phyloP scores from a whole-genome alignment of 176 grass and related monocot genomes.

The Echinochloa phyllopogon region DNA sequence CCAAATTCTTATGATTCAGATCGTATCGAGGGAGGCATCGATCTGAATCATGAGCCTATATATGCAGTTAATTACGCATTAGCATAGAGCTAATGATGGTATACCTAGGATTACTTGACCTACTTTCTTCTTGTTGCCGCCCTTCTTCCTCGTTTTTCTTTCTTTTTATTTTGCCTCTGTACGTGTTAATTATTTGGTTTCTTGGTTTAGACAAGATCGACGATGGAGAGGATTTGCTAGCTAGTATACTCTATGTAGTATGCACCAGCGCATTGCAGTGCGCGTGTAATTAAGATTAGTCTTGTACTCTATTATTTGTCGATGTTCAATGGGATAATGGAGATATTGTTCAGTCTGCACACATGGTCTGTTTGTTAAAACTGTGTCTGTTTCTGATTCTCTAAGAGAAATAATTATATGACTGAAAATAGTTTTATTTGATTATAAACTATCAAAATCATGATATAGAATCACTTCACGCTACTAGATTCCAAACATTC shows the following conservation, averaged over 20 bases:
- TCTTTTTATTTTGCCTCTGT: background rate
- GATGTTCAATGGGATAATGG: background rate
- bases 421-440: too few relatives aligned
- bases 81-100: background rate
- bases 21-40: too few relatives aligned
- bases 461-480: too few relatives aligned
- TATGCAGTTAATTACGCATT: background rate
- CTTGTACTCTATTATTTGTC: background rate
- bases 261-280: slow-evolving; percentile 1
- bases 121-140: background rate
- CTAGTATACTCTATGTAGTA: background rate
- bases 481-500: too few relatives aligned
- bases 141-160: background rate
- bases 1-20: too few relatives aligned
- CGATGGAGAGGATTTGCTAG: background rate
- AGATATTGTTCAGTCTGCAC: background rate
- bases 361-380: too few relatives aligned
- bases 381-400: too few relatives aligned
- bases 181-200: background rate
- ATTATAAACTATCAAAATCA: too few relatives aligned
- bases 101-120: background rate
- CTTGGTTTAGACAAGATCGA: background rate
- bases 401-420: too few relatives aligned
- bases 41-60: background rate
- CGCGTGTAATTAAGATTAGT: background rate